Evolutionary conservation across 2,329 filamentous ascomycete species (phyloP).

Genomic region (Fusarium staphyleae): DNA sequence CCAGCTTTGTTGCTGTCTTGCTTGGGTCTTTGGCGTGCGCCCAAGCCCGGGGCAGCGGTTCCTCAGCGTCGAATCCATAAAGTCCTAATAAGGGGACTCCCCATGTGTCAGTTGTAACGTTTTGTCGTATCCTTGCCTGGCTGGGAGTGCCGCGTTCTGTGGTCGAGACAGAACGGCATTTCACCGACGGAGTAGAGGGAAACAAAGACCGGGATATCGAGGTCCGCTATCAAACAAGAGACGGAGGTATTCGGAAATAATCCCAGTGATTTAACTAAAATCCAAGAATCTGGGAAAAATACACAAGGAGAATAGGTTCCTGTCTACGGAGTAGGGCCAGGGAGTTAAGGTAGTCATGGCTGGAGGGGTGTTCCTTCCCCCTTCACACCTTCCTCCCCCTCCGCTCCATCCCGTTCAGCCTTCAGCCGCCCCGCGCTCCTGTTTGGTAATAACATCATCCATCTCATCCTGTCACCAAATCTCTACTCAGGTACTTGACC

Average conservation of each 20-base stretch:
- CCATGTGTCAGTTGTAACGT: slow-evolving; percentile 19
- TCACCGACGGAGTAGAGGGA: slow-evolving; percentile 24
- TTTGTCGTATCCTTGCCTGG: too few relatives aligned
- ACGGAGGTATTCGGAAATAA: slow-evolving; percentile 31
- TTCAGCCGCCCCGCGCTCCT: slow-evolving; percentile 34
- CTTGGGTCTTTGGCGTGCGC: background rate
- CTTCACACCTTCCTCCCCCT: slow-evolving; percentile 31
- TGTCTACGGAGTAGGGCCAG: slow-evolving; percentile 3
- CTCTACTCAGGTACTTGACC: slow-evolving; percentile 34
- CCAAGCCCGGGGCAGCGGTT: slow-evolving; percentile 31
- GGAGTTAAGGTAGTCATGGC: slow-evolving; percentile 9
- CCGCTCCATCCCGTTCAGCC: slow-evolving; percentile 27
- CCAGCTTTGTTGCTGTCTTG: slow-evolving; percentile 1
- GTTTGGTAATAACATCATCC: slow-evolving; percentile 41
- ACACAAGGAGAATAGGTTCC: background rate
- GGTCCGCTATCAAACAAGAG: slow-evolving; percentile 27
- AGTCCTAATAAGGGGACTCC: slow-evolving; percentile 13
- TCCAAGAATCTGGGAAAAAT: slow-evolving; percentile 16
- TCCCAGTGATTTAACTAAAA: slow-evolving; percentile 11
- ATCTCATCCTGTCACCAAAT: slow-evolving; percentile 34
- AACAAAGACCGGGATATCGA: slow-evolving; percentile 34
- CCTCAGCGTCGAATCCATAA: slow-evolving; percentile 11
- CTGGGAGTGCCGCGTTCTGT: background rate
- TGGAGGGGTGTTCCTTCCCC: slow-evolving; percentile 30
- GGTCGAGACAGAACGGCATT: slow-evolving; percentile 31